These are phyloP conservation scores for Quercus lobata DNA, from an alignment of 331 rosid genomes.

Conservation along the genomic window DNA sequence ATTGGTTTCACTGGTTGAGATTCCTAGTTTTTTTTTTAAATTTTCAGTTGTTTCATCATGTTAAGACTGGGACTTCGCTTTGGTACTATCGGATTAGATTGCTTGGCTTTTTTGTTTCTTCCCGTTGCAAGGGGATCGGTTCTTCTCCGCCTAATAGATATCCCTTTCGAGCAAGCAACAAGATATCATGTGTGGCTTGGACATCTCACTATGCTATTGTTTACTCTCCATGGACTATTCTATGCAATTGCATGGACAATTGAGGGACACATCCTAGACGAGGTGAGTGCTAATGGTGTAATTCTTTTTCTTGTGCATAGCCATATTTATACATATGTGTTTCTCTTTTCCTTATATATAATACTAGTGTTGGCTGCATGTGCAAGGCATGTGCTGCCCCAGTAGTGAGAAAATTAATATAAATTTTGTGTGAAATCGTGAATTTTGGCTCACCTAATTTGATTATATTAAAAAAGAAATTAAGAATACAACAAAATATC, in stretches of 20 bases:
- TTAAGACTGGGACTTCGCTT: constrained; percentile 54
- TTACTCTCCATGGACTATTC: too few relatives aligned
- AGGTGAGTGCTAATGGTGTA: constrained; percentile 49
- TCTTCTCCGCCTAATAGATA: constrained; percentile 72
- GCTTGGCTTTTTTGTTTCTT: constrained; percentile 73
- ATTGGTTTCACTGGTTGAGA: not conserved
- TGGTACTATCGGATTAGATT: constrained; percentile 61
- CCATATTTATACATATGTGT: not conserved
- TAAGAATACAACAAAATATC: too few relatives aligned
- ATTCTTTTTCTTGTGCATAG: constrained; percentile 14
- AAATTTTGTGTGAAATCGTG: too few relatives aligned
- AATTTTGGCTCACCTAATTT: too few relatives aligned
- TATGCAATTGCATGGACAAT: too few relatives aligned
- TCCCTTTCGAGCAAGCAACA: constrained; percentile 71
- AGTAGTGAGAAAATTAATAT: too few relatives aligned
- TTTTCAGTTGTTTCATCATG: constrained; percentile 51
- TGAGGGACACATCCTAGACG: constrained; percentile 7
- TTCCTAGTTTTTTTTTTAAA: constrained; percentile 2
- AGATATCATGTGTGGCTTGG: too few relatives aligned
- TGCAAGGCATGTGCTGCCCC: too few relatives aligned
- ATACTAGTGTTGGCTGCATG: too few relatives aligned
- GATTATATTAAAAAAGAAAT: too few relatives aligned
- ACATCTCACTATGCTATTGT: too few relatives aligned
- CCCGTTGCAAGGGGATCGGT: constrained; percentile 89
- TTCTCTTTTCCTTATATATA: not conserved